Percentiles rank a stretch among this genome's conserved stretches.
Evolutionary conservation across 2,329 filamentous ascomycete genomes (phyloP).

Genomic region (Fusarium compactum): DNA sequence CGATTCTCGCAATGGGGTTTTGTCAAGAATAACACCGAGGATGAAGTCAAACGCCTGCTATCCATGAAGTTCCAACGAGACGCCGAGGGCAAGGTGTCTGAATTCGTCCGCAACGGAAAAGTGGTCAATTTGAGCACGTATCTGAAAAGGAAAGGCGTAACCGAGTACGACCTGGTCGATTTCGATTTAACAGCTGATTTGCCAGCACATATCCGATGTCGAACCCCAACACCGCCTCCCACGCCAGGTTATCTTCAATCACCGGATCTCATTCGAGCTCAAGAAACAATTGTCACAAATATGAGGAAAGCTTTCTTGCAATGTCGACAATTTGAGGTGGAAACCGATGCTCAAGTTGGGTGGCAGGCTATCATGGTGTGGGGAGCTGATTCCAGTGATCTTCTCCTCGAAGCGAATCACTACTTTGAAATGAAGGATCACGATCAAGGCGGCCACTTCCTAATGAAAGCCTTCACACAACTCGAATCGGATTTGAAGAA

Average conservation of each 20-base stretch:
- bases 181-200: slow-evolving; percentile 58
- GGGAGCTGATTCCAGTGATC: slow-evolving; percentile 59
- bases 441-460: slow-evolving; percentile 55
- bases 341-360: slow-evolving; percentile 53
- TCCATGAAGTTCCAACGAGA: slow-evolving; percentile 66
- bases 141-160: slow-evolving; percentile 65
- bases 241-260: slow-evolving; percentile 57
- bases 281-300: slow-evolving; percentile 59
- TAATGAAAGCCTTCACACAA: slow-evolving; percentile 59
- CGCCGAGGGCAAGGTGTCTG: slow-evolving; percentile 64
- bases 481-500: slow-evolving; percentile 58
- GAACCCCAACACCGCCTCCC: slow-evolving; percentile 59
- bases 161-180: slow-evolving; percentile 64
- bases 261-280: slow-evolving; percentile 58
- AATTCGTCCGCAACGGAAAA: slow-evolving; percentile 65
- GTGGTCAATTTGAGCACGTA: slow-evolving; percentile 66
- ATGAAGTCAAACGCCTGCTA: slow-evolving; percentile 63
- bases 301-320: slow-evolving; percentile 60
- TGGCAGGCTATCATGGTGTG: slow-evolving; percentile 59
- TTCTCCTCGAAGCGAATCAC: slow-evolving; percentile 59
- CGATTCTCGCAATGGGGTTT: slow-evolving; percentile 67
- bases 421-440: slow-evolving; percentile 57
- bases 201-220: slow-evolving; percentile 58
- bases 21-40: slow-evolving; percentile 67
- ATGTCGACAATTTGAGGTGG: slow-evolving; percentile 58